These are phyloP conservation scores for Camptophora hylomeconis DNA, from an alignment of 2,329 filamentous ascomycete species.

Conservation along the genomic window DNA sequence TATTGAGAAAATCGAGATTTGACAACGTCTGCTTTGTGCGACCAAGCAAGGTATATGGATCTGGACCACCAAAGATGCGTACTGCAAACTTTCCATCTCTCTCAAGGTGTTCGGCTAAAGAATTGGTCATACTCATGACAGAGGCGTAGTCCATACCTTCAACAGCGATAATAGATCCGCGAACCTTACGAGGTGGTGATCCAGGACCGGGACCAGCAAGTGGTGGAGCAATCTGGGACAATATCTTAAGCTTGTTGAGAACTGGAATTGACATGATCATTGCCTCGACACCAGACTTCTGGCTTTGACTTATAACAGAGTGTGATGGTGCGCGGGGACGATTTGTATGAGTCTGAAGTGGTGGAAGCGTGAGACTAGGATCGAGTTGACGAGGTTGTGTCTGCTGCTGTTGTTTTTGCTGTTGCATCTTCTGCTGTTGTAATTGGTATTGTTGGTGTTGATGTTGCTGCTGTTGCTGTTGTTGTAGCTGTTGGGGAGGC, in stretches of 20 bases:
- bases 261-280: slow-evolving; percentile 66
- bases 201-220: slow-evolving; percentile 30
- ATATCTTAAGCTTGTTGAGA: slow-evolving; percentile 60
- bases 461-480: too few relatives aligned
- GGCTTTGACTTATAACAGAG: slow-evolving; percentile 6
- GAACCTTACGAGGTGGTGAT: slow-evolving; percentile 30
- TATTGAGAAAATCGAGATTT: slow-evolving; percentile 47
- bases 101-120: slow-evolving; percentile 42
- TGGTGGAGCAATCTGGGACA: slow-evolving; percentile 63
- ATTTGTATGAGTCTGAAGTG: slow-evolving; percentile 32
- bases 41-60: slow-evolving; percentile 12
- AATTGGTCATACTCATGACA: slow-evolving; percentile 51
- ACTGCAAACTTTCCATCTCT: slow-evolving; percentile 40
- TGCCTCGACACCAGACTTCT: slow-evolving; percentile 38
- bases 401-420: too few relatives aligned
- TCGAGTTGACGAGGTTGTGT: slow-evolving; percentile 26
- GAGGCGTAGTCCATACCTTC: slow-evolving; percentile 59
- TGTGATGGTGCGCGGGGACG: slow-evolving; percentile 17
- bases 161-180: slow-evolving; percentile 72
- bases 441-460: too few relatives aligned
- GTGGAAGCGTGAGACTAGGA: slow-evolving; percentile 39
- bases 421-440: too few relatives aligned
- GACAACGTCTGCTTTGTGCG: slow-evolving; percentile 23
- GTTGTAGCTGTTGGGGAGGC: slow-evolving; percentile 2
- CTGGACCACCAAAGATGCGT: slow-evolving; percentile 35